Evolutionary conservation across 164 flowering plant genomes (phyloP).

Genomic region (Magnolia kwangsiensis): DNA sequence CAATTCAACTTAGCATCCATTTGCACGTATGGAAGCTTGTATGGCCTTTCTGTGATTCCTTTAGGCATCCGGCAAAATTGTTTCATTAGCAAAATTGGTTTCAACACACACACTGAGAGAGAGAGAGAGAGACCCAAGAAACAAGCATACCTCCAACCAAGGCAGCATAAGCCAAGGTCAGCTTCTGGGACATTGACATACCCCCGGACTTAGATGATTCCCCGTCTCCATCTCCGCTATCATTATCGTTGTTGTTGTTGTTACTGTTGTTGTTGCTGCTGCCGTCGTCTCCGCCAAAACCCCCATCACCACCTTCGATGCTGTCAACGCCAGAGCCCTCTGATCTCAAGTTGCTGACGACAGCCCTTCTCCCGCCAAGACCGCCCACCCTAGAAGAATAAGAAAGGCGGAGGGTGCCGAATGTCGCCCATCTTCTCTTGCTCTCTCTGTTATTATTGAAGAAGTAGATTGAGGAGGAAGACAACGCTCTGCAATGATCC

Average conservation of each 20-base stretch:
- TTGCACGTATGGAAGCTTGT: no score
- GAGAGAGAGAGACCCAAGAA: background rate
- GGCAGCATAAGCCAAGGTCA: slow-evolving; percentile 84
- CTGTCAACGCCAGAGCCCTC: background rate
- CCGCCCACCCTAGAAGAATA: background rate
- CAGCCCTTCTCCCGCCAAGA: background rate
- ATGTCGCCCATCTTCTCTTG: background rate
- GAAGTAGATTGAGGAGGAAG: background rate
- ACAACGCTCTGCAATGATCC: background rate
- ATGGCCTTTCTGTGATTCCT: no score
- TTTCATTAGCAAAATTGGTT: no score
- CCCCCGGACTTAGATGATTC: slow-evolving; percentile 33
- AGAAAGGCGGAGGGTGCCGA: background rate
- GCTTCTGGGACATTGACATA: slow-evolving; percentile 87
- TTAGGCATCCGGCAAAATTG: no score
- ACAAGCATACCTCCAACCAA: slow-evolving; percentile 57
- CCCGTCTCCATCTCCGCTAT: slow-evolving; percentile 20
- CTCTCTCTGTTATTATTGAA: background rate
- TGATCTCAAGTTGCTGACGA: background rate
- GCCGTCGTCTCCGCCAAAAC: slow-evolving; percentile 28
- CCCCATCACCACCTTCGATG: background rate
- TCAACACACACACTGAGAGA: no score
- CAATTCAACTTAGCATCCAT: no score
- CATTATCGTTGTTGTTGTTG: slow-evolving; percentile 18
- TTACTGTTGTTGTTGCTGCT: slow-evolving; percentile 28